A percentile compares a stretch with the other conserved stretches of the same genome.
phyloP scores from a whole-genome alignment of 768 basidiomycete species.

The Russula brevipes region DNA sequence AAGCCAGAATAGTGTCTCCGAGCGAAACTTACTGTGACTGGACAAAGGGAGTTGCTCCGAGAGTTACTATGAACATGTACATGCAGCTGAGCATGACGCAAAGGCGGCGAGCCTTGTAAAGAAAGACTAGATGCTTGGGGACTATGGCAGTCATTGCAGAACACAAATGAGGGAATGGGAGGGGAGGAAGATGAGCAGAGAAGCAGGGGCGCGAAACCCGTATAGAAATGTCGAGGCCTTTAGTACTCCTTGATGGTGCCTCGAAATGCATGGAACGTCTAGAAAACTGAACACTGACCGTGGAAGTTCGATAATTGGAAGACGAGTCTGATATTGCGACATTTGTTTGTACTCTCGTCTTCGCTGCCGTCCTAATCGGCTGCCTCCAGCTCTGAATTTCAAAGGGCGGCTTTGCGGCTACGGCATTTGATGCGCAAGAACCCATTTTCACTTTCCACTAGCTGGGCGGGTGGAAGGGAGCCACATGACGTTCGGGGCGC shows the following conservation, averaged over 20 bases:
- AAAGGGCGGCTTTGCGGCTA: background rate
- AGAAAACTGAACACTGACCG: background rate
- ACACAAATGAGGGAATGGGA: too few relatives aligned
- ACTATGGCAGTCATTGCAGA: conserved; percentile 8
- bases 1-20: background rate
- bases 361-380: background rate
- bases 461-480: background rate
- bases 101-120: conserved; percentile 31
- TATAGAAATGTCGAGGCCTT: background rate
- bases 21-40: conserved; percentile 58
- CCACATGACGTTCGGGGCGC: conserved; percentile 16
- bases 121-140: conserved; percentile 12
- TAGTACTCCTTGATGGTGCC: conserved; percentile 6
- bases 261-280: conserved; percentile 2
- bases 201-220: background rate
- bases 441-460: background rate
- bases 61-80: conserved; percentile 46
- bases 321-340: background rate
- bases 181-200: background rate
- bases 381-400: background rate
- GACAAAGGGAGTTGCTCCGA: conserved; percentile 56
- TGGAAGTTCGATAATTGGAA: background rate
- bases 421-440: background rate
- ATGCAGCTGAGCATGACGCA: conserved; percentile 42
- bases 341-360: conserved; percentile 1